phyloP scores from a whole-genome alignment of 2,329 filamentous ascomycete genomes.

The Nemania sp. region DNA sequence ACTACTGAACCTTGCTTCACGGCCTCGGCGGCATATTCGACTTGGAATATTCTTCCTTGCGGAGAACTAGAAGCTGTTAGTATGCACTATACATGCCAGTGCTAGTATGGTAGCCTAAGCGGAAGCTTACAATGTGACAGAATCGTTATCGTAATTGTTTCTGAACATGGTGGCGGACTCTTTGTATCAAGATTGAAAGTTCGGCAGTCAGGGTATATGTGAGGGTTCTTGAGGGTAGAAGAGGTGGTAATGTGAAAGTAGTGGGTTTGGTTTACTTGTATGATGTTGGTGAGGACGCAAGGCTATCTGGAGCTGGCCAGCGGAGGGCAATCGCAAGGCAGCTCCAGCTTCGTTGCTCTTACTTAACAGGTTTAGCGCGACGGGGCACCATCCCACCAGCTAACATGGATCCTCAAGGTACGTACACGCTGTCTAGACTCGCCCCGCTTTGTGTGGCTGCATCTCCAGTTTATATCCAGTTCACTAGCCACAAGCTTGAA shows the following conservation, averaged over 20 bases:
- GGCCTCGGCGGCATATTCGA: slow-evolving; percentile 98
- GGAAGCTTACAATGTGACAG: slow-evolving; percentile 90
- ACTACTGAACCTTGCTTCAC: slow-evolving; percentile 99
- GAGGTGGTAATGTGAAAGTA: slow-evolving; percentile 32
- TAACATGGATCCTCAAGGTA: no score
- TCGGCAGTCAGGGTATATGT: not conserved
- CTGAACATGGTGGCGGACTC: slow-evolving; percentile 82
- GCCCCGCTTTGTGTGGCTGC: slow-evolving; percentile 5
- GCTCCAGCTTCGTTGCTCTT: slow-evolving; percentile 51
- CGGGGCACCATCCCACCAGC: slow-evolving; percentile 26
- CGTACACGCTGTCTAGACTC: slow-evolving; percentile 21
- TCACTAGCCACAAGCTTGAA: slow-evolving; percentile 15
- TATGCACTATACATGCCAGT: slow-evolving; percentile 34
- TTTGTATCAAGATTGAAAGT: not conserved
- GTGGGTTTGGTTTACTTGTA: slow-evolving; percentile 32
- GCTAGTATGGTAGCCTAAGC: slow-evolving; percentile 31
- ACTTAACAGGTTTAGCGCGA: slow-evolving; percentile 45
- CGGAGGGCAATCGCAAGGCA: slow-evolving; percentile 47
- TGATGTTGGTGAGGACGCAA: slow-evolving; percentile 43
- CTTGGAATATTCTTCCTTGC: slow-evolving; percentile 99
- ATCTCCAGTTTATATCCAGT: not conserved
- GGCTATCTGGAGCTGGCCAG: slow-evolving; percentile 42
- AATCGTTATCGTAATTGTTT: slow-evolving; percentile 99
- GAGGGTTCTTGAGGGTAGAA: slow-evolving; percentile 16
- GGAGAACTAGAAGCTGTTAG: slow-evolving; percentile 76